These are phyloP conservation scores for Neoascochyta sp. DNA, from an alignment of 2,329 filamentous ascomycete genomes.

Conservation along the genomic window DNA sequence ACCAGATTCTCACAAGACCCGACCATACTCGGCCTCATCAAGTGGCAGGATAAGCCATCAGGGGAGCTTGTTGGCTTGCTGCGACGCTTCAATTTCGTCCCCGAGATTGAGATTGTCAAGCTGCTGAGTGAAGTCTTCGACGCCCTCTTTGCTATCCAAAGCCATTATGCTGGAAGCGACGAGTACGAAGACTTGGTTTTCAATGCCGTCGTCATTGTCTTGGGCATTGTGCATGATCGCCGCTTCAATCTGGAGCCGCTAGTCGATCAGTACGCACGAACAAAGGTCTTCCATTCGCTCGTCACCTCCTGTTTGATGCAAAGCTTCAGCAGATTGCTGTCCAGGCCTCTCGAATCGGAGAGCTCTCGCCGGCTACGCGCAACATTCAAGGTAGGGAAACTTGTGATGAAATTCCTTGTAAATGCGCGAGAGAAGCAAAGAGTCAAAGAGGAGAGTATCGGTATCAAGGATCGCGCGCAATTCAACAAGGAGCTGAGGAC, in stretches of 20 bases:
- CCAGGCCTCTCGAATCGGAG: slow-evolving; percentile 77
- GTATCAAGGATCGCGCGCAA: slow-evolving; percentile 68
- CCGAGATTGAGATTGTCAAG: slow-evolving; percentile 97
- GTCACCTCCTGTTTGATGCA: slow-evolving; percentile 83
- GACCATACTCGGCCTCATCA: slow-evolving; percentile 74
- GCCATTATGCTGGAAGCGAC: slow-evolving; percentile 85
- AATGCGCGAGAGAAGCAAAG: slow-evolving; percentile 83
- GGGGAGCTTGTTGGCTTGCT: slow-evolving; percentile 71
- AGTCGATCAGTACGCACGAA: slow-evolving; percentile 87
- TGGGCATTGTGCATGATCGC: slow-evolving; percentile 91
- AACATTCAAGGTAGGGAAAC: slow-evolving; percentile 90
- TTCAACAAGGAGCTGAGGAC: slow-evolving; percentile 81
- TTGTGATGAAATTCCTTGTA: slow-evolving; percentile 92
- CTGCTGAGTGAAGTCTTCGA: slow-evolving; percentile 85
- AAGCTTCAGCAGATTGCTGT: slow-evolving; percentile 79
- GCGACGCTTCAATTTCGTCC: slow-evolving; percentile 83
- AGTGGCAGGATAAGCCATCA: slow-evolving; percentile 74
- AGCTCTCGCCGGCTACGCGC: slow-evolving; percentile 80
- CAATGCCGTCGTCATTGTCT: slow-evolving; percentile 79
- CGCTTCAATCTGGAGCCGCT: slow-evolving; percentile 87
- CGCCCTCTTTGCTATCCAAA: slow-evolving; percentile 83
- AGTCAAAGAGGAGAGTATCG: slow-evolving; percentile 82
- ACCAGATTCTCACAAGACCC: slow-evolving; percentile 93
- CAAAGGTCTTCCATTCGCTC: slow-evolving; percentile 87
- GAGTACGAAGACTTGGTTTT: slow-evolving; percentile 93